phyloP scores from a whole-genome alignment of 2,329 filamentous ascomycete species.

The Xylaria sp. region DNA sequence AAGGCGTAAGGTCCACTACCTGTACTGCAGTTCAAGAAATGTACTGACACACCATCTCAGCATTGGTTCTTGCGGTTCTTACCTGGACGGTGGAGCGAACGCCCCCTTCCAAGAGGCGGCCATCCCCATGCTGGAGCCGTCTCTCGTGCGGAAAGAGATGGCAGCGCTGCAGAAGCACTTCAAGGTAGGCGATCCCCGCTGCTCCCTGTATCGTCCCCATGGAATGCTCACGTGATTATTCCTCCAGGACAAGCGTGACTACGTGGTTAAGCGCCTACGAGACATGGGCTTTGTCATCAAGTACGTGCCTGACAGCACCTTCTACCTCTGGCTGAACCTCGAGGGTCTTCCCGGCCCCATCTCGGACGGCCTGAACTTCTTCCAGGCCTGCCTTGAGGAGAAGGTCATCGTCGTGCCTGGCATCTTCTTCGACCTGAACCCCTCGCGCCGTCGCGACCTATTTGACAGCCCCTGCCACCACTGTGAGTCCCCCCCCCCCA shows the following conservation, averaged over 20 bases:
- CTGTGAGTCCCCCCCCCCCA: conserved; percentile 46
- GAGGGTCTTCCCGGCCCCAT: conserved; percentile 76
- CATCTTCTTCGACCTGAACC: conserved; percentile 98
- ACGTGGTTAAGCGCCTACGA: conserved; percentile 75
- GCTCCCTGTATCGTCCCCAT: background rate
- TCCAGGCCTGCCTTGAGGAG: conserved; percentile 88
- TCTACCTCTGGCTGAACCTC: conserved; percentile 81
- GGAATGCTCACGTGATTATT: conserved; percentile 23
- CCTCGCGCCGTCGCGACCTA: conserved; percentile 82
- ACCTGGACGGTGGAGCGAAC: conserved; percentile 92
- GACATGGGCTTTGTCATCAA: conserved; percentile 87
- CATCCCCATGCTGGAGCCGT: conserved; percentile 88
- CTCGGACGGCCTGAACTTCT: conserved; percentile 93
- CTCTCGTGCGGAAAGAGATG: conserved; percentile 83
- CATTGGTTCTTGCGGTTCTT: conserved; percentile 88
- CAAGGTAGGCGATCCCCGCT: conserved; percentile 51
- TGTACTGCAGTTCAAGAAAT: background rate
- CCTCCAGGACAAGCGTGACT: conserved; percentile 80
- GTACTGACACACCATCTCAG: conserved; percentile 36
- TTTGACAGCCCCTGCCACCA: conserved; percentile 96
- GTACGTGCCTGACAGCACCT: conserved; percentile 86
- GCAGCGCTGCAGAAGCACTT: conserved; percentile 86
- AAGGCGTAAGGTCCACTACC: conserved; percentile 61
- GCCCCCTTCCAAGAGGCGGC: conserved; percentile 96
- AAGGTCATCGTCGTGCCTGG: conserved; percentile 96